Conservation (phyloP, 768 basidiomycete genomes). For the Cystofilobasidium macerans region DNA sequence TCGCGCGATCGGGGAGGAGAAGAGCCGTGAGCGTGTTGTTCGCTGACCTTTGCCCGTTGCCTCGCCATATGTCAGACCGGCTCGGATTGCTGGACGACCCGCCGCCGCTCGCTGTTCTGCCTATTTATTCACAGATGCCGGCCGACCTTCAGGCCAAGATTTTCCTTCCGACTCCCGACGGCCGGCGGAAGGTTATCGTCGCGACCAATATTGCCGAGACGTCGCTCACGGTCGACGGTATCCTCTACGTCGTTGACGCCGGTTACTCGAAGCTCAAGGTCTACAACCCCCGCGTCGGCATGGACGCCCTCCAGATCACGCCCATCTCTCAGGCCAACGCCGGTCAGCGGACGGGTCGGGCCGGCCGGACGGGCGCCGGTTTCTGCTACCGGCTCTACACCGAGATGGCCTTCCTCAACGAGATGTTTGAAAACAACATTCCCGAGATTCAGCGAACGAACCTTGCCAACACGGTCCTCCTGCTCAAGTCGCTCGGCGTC, state of each 20-base stretch:
- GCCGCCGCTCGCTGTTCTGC: conserved; percentile 73
- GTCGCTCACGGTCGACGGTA: conserved; percentile 97
- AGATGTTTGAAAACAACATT: conserved; percentile 88
- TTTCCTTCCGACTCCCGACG: conserved; percentile 86
- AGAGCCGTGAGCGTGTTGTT: background rate
- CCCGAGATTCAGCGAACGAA: conserved; percentile 98
- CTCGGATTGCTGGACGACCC: conserved; percentile 85
- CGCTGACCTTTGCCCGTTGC: no score
- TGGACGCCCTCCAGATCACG: conserved; percentile 98
- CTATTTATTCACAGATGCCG: conserved; percentile 99
- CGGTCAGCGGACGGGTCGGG: conserved; percentile 88
- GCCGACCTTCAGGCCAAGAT: conserved; percentile 98
- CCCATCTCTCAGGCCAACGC: conserved; percentile 99
- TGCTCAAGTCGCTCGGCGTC: conserved; percentile 91
- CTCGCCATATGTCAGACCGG: conserved; percentile 55
- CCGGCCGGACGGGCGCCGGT: conserved; percentile 89
- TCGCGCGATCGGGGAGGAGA: no score
- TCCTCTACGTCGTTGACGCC: conserved; percentile 89
- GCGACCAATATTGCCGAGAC: conserved; percentile 99
- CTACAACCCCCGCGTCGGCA: conserved; percentile 97
- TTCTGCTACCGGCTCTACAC: conserved; percentile 96
- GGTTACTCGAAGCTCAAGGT: conserved; percentile 97
- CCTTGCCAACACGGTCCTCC: conserved; percentile 85
- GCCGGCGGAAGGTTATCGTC: conserved; percentile 90
- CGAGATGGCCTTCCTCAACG: conserved; percentile 91